Percentiles rank a stretch among this genome's conserved stretches.
Evolutionary conservation across 345 rosid genomes (phyloP).

Genomic region (Murraya paniculata): DNA sequence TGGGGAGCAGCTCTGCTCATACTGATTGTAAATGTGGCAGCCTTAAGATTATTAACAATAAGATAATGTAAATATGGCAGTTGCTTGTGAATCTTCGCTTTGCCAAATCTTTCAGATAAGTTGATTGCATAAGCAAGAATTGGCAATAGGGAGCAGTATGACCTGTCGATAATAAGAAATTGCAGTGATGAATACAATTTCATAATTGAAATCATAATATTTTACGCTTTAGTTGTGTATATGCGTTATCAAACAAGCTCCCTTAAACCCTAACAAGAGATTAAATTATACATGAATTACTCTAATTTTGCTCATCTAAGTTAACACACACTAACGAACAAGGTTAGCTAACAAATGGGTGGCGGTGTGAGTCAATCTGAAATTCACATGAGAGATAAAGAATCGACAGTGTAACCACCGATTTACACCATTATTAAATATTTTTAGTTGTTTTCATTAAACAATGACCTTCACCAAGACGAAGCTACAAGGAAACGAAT

Average conservation of each 20-base stretch:
- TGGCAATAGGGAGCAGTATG: too few relatives aligned
- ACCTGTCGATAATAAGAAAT: neutral
- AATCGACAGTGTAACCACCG: too few relatives aligned
- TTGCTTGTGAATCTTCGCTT: neutral
- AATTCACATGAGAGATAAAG: too few relatives aligned
- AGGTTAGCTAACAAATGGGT: too few relatives aligned
- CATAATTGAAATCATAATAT: neutral
- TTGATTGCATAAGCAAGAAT: neutral
- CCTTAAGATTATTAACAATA: neutral
- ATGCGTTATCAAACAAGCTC: neutral
- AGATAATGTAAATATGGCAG: neutral
- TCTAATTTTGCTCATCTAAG: too few relatives aligned
- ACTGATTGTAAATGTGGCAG: neutral
- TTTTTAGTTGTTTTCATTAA: neutral
- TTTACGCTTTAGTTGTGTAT: slow-evolving; percentile 1
- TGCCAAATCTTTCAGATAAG: neutral
- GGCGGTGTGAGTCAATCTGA: too few relatives aligned
- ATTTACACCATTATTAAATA: neutral
- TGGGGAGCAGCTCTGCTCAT: neutral
- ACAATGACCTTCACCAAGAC: neutral
- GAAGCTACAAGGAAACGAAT: too few relatives aligned
- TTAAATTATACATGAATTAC: too few relatives aligned
- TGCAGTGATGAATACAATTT: neutral
- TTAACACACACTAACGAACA: too few relatives aligned
- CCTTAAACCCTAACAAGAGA: neutral